Conservation (phyloP, 148 eudicot species). For the Amaranthus cruentus region DNA sequence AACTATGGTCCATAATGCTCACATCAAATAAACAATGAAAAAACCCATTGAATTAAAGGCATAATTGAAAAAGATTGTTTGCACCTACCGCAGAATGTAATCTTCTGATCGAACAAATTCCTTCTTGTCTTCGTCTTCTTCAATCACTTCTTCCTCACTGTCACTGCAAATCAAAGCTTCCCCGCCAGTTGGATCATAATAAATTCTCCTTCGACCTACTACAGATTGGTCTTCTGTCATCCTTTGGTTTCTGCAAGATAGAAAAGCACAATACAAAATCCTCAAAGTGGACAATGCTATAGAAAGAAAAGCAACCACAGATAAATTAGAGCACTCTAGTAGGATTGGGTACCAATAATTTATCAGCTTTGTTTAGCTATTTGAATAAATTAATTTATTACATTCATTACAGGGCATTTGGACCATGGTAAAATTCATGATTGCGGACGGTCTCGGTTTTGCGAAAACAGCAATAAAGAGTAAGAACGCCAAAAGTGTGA, state of each 20-base stretch:
- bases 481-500: no score
- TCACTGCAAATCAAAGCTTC: constrained; percentile 95
- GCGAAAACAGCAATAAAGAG: no score
- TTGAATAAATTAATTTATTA: no score
- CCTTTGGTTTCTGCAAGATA: constrained; percentile 79
- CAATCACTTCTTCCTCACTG: constrained; percentile 90
- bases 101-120: constrained; percentile 78
- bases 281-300: neutral
- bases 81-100: constrained; percentile 73
- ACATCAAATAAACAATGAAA: neutral
- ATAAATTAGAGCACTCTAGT: neutral
- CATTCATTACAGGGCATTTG: no score
- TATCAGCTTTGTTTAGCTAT: no score
- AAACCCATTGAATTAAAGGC: neutral
- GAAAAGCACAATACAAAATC: neutral
- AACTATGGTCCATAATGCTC: neutral
- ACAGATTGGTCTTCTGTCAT: constrained; percentile 99
- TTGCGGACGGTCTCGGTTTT: no score
- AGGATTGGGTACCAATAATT: no score
- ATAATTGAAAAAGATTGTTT: constrained; percentile 17
- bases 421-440: no score
- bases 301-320: neutral
- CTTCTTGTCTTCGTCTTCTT: constrained; percentile 82
- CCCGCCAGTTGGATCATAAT: constrained; percentile 92
- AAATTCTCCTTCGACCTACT: constrained; percentile 91